Percentiles rank a stretch among this genome's conserved stretches.
phyloP scores from a whole-genome alignment of 2,329 filamentous ascomycete genomes.

The Pseudocercospora macadamiae region DNA sequence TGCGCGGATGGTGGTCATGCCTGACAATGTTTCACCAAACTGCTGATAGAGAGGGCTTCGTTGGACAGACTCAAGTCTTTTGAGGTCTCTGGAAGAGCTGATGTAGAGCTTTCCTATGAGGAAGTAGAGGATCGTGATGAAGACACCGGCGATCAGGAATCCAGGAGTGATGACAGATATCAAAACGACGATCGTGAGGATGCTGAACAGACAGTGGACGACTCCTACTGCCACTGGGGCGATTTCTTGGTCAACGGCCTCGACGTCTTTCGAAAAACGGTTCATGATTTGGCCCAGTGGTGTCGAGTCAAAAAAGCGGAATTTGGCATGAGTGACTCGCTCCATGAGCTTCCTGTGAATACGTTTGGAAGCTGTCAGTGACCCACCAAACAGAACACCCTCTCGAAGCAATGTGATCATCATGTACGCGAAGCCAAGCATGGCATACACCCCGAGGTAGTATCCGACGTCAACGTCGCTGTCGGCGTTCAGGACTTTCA shows the following conservation, averaged over 20 bases:
- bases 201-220: slow-evolving; percentile 66
- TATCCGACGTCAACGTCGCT: slow-evolving; percentile 72
- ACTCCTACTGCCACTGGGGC: slow-evolving; percentile 84
- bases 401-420: slow-evolving; percentile 81
- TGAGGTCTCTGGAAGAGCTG: slow-evolving; percentile 89
- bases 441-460: slow-evolving; percentile 80
- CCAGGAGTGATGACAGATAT: slow-evolving; percentile 88
- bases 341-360: slow-evolving; percentile 80
- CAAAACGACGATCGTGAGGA: slow-evolving; percentile 82
- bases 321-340: slow-evolving; percentile 82
- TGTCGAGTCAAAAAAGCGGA: slow-evolving; percentile 97
- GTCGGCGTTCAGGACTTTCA: slow-evolving; percentile 25
- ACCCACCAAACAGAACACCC: slow-evolving; percentile 88
- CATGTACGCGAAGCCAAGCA: slow-evolving; percentile 77
- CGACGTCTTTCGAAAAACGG: slow-evolving; percentile 95
- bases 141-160: slow-evolving; percentile 82
- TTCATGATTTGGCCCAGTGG: slow-evolving; percentile 97
- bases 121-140: slow-evolving; percentile 83
- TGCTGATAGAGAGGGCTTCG: slow-evolving; percentile 96
- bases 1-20: slow-evolving; percentile 94
- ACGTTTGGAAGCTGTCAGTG: slow-evolving; percentile 80
- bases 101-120: slow-evolving; percentile 86
- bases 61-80: slow-evolving; percentile 91
- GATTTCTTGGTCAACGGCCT: slow-evolving; percentile 93
- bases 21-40: slow-evolving; percentile 91